Conservation (phyloP, 202 grass and related monocot genomes). For the Carex arenaria region DNA sequence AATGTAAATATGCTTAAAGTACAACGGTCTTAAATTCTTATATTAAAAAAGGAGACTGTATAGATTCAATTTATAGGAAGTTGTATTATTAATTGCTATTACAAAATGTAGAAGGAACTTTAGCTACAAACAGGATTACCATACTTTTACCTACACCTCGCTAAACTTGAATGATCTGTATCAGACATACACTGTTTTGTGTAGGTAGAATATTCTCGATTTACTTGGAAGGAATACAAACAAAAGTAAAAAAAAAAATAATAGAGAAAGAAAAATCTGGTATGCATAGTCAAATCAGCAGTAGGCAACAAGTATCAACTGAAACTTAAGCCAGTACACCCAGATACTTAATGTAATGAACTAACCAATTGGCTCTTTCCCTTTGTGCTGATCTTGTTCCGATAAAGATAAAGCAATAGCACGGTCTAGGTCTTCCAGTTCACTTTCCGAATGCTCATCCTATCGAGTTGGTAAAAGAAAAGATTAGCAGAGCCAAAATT, state of each 20-base stretch:
- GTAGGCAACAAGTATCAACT: neutral
- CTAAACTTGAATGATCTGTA: neutral
- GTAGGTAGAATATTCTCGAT: neutral
- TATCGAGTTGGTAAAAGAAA: conserved; percentile 23
- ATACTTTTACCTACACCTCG: neutral
- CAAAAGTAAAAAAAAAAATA: neutral
- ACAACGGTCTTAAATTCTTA: conserved; percentile 9
- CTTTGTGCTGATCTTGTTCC: conserved; percentile 61
- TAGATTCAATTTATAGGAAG: neutral
- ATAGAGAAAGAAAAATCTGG: neutral
- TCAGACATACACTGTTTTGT: neutral
- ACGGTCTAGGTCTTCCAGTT: conserved; percentile 73
- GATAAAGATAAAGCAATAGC: conserved; percentile 83
- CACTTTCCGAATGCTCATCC: conserved; percentile 43
- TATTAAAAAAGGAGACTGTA: neutral
- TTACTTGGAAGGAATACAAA: neutral
- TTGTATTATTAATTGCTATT: neutral
- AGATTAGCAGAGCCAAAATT: conserved; percentile 21
- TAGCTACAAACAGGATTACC: neutral
- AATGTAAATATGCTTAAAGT: conserved; percentile 12
- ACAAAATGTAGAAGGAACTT: conserved; percentile 1
- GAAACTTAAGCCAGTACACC: neutral
- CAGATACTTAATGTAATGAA: conserved; percentile 14
- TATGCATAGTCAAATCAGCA: neutral
- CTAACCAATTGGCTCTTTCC: conserved; percentile 57